Evolutionary conservation across 148 eudicot species (phyloP), one percentile per base, ranked within the genome.

Genomic region (Drosera capensis): DNA sequence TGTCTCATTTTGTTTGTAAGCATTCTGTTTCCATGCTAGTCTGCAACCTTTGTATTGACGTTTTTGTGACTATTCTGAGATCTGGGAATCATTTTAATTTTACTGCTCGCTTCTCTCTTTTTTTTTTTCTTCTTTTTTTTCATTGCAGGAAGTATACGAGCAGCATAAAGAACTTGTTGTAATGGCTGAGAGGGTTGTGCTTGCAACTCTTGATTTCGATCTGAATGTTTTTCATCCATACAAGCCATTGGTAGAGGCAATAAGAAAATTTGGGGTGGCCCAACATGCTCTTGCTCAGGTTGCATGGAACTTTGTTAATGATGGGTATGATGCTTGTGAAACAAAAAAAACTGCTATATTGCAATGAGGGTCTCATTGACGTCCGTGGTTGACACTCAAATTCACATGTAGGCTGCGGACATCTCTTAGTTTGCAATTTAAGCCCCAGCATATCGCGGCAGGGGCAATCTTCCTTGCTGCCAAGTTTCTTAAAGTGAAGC

Each of bases 391-490:
- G 22, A 20, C 45, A 17, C 45, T 41, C 23, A 17, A 71, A 68
- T 81, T 70, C 65, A 74, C 73, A 66, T 92, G 95, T 93, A 92
- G 99, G 99, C 93, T 92, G 59, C 93, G 99, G 79, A 92, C 99
- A 51, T 92, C 99, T 38, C 71, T 92, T 44, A 80, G 99, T 83
- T 70, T 92, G 80, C 99, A 92, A 42, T 92, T 85, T 77, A 82
- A 74, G 80, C 77, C 99, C 31, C 95, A 85, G 52, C 95, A 92
- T 63, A 86, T 85, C 54, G 99, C 99, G 28, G 99, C 99, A 45
- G 99, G 99, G 64, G 99, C 99, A 48, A 92, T 92, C 51, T 92
- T 92, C 44, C 95, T 92, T 65, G 99, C 99, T 54, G 99, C 95
- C 62, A 92, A 85, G 79, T 92, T 92, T 55, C 86, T 92, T 48